A percentile compares a stretch with the other conserved stretches of the same genome.
Conservation (phyloP, 257 asterid species). For the Anisodus tanguticus region DNA sequence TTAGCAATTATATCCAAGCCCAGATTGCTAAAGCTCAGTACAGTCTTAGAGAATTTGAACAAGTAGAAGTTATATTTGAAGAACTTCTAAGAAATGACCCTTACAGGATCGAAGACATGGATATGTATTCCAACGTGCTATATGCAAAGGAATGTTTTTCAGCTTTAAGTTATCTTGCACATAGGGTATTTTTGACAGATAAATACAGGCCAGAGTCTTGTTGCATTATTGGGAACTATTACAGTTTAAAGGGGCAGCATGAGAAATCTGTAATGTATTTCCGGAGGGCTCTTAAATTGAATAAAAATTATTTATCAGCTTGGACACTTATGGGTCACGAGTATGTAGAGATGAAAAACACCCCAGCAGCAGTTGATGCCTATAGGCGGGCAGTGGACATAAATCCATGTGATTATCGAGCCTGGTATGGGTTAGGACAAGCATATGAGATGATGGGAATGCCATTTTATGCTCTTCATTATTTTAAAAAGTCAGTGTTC, state of each 20-base stretch:
- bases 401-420: slow-evolving; percentile 89
- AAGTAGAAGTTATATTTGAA: slow-evolving; percentile 89
- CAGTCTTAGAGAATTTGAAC: slow-evolving; percentile 84
- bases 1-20: slow-evolving; percentile 86
- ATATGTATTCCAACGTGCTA: slow-evolving; percentile 94
- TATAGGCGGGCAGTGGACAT: slow-evolving; percentile 94
- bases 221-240: slow-evolving; percentile 89
- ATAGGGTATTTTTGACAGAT: slow-evolving; percentile 75
- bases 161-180: slow-evolving; percentile 89
- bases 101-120: slow-evolving; percentile 89
- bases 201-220: slow-evolving; percentile 95
- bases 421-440: slow-evolving; percentile 99
- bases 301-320: slow-evolving; percentile 86
- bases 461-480: slow-evolving; percentile 92
- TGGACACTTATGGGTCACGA: slow-evolving; percentile 99
- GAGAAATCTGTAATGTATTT: slow-evolving; percentile 85
- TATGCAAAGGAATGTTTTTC: slow-evolving; percentile 91
- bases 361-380: slow-evolving; percentile 94
- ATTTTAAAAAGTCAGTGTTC: slow-evolving; percentile 86
- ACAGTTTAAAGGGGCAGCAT: slow-evolving; percentile 92
- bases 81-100: slow-evolving; percentile 88
- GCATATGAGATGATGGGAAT: slow-evolving; percentile 97
- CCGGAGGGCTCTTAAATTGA: slow-evolving; percentile 87
- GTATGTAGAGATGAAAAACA: slow-evolving; percentile 94
- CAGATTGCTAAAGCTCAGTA: slow-evolving; percentile 90